Conservation (phyloP, 169 alveolate species). For the Eimeria tenella region DNA sequence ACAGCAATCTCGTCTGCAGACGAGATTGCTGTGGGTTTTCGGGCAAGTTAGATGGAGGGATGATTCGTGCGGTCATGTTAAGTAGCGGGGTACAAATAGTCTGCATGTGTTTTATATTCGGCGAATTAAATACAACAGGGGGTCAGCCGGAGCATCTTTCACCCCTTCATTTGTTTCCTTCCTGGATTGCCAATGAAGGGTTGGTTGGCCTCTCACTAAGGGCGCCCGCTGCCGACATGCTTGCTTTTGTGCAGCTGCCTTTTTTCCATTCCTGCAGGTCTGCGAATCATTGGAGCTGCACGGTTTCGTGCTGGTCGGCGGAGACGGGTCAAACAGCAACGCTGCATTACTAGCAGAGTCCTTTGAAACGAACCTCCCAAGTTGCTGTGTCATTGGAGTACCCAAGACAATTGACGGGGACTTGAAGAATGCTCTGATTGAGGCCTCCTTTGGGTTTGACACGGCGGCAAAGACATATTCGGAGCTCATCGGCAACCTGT, state of each 20-base stretch:
- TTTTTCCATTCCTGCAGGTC: constrained; percentile 43
- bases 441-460: constrained; percentile 98
- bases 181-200: too few species aligned
- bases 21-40: too few species aligned
- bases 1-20: too few species aligned
- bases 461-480: constrained; percentile 99
- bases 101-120: too few species aligned
- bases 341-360: constrained; percentile 99
- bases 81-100: too few species aligned
- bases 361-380: constrained; percentile 85
- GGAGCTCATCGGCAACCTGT: constrained; percentile 96
- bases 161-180: too few species aligned
- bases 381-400: constrained; percentile 94
- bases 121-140: too few species aligned
- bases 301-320: constrained; percentile 99
- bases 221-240: too few species aligned
- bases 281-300: constrained; percentile 95
- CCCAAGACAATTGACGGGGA: constrained; percentile 99
- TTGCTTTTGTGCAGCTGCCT: background rate
- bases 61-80: too few species aligned
- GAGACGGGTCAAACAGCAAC: constrained; percentile 99
- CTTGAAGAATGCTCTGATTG: constrained; percentile 93
- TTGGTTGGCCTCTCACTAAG: too few species aligned
- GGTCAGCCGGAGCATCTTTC: too few species aligned
- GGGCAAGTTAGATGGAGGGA: too few species aligned